Percentiles rank a stretch among this genome's conserved stretches.
Evolutionary conservation across 208 protist genomes (phyloP).

Genomic region (Leishmania major): DNA sequence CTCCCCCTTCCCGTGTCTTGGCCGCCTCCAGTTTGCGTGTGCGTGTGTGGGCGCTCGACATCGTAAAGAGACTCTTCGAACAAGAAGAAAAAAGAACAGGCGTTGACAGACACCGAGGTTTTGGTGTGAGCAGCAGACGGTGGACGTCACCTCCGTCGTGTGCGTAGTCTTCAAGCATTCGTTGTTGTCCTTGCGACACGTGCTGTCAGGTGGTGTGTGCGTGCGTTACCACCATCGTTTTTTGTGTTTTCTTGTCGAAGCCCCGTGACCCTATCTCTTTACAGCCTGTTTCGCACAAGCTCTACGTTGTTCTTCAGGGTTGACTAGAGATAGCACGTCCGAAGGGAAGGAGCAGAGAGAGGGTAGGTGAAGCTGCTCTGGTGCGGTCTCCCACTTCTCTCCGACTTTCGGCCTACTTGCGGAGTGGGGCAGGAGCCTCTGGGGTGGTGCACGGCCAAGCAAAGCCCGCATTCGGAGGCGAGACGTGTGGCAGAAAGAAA

Average conservation of each 20-base stretch:
- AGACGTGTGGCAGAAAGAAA: too few species aligned
- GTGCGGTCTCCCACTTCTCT: neutral
- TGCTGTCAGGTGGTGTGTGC: neutral
- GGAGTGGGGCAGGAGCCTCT: neutral
- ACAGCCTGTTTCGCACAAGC: neutral
- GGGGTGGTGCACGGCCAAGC: neutral
- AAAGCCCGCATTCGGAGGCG: too few species aligned
- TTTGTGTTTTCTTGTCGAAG: neutral
- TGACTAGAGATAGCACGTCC: neutral
- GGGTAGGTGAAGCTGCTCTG: neutral
- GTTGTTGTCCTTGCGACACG: neutral
- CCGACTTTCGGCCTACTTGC: neutral
- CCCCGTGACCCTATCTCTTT: neutral
- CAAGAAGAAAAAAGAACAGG: neutral
- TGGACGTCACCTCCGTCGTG: neutral
- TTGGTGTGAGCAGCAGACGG: neutral
- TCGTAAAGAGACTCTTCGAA: neutral
- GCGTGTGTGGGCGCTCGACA: neutral
- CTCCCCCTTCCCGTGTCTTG: neutral
- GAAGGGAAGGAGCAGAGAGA: neutral
- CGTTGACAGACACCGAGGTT: neutral
- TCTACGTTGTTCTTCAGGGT: neutral
- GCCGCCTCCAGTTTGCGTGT: neutral
- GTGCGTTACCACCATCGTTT: neutral
- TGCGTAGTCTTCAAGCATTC: neutral